Percentiles rank a stretch among this genome's conserved stretches.
Evolutionary conservation across 1,284 basidiomycete genomes (phyloP).

Genomic region (Melampsora americana): DNA sequence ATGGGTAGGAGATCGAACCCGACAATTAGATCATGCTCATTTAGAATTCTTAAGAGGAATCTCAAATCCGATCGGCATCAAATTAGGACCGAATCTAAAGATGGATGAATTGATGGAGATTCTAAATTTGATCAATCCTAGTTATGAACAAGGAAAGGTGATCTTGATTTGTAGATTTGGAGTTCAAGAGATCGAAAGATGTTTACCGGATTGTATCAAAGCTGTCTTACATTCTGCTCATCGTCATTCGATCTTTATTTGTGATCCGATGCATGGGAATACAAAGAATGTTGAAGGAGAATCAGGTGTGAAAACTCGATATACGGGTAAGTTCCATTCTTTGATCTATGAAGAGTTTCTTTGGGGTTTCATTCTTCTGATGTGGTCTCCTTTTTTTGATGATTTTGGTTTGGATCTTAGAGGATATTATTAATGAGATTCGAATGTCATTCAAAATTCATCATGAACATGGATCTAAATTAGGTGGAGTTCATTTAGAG

Average conservation of each 20-base stretch:
- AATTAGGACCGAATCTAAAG: slow-evolving; percentile 85
- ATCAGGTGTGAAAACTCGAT: slow-evolving; percentile 49
- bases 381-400: slow-evolving; percentile 54
- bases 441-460: slow-evolving; percentile 79
- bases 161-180: slow-evolving; percentile 93
- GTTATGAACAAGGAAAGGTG: slow-evolving; percentile 74
- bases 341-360: background rate
- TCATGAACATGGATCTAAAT: slow-evolving; percentile 64
- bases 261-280: slow-evolving; percentile 96
- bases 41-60: slow-evolving; percentile 86
- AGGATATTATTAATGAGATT: slow-evolving; percentile 84
- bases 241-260: slow-evolving; percentile 71
- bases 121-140: slow-evolving; percentile 80
- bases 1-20: slow-evolving; percentile 96
- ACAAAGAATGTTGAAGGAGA: slow-evolving; percentile 51
- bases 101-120: slow-evolving; percentile 74
- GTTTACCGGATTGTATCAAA: slow-evolving; percentile 72
- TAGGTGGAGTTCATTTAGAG: slow-evolving; percentile 95
- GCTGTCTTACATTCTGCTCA: slow-evolving; percentile 77
- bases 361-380: background rate
- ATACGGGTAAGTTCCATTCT: slow-evolving; percentile 65
- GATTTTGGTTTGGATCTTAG: slow-evolving; percentile 83
- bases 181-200: slow-evolving; percentile 57
- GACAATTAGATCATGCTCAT: slow-evolving; percentile 86
- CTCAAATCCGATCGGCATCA: slow-evolving; percentile 92